phyloP scores from a whole-genome alignment of 805 yeast species.

The Starmerella vaccinii region DNA sequence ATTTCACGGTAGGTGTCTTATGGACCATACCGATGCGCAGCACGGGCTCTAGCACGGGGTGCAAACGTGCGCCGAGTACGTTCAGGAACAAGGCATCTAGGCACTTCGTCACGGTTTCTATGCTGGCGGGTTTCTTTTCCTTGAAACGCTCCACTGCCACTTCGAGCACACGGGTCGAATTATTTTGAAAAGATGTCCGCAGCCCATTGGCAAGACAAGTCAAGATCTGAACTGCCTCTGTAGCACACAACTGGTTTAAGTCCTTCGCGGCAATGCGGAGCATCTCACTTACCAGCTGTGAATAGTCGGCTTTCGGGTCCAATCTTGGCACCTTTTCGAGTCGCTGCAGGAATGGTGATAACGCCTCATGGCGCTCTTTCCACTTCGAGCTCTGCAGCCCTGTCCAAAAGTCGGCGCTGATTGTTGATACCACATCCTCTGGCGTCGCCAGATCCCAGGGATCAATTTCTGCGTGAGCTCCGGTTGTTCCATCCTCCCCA shows the following conservation, averaged over 20 bases:
- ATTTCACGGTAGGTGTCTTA: conserved; percentile 73
- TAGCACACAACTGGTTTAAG: conserved; percentile 79
- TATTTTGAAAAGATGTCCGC: conserved; percentile 40
- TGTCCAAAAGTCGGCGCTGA: conserved; percentile 53
- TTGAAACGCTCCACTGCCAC: conserved; percentile 73
- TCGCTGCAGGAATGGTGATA: conserved; percentile 44
- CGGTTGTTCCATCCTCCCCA: conserved; percentile 20
- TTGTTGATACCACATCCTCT: conserved; percentile 50
- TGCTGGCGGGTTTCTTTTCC: conserved; percentile 72
- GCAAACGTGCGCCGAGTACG: conserved; percentile 22
- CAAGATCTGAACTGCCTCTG: conserved; percentile 60
- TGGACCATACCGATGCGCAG: conserved; percentile 51
- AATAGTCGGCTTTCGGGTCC: conserved; percentile 51
- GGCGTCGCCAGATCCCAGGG: conserved; percentile 65
- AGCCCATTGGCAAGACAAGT: conserved; percentile 58
- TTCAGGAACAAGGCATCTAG: conserved; percentile 49
- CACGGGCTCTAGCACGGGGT: conserved; percentile 11
- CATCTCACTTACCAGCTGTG: conserved; percentile 49
- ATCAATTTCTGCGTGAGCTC: conserved; percentile 38
- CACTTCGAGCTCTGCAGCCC: conserved; percentile 59
- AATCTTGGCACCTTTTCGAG: conserved; percentile 41
- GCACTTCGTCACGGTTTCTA: conserved; percentile 58
- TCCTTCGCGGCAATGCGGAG: conserved; percentile 66
- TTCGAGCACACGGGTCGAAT: conserved; percentile 41
- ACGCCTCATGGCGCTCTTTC: conserved; percentile 83